Evolutionary conservation across 805 yeast species (phyloP).

Genomic region (Yamadazyma scolyti): DNA sequence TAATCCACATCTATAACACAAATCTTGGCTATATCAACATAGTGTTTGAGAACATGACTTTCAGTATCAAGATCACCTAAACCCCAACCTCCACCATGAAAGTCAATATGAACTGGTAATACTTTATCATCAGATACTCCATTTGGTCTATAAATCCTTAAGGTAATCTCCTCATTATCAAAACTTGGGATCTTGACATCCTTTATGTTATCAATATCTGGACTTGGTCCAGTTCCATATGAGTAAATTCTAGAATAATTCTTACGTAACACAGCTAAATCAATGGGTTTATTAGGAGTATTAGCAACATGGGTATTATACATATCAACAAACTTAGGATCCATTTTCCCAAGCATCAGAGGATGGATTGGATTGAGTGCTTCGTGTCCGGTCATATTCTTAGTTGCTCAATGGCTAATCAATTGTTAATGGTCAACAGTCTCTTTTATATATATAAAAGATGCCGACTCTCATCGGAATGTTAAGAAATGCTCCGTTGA

Average conservation of each 20-base stretch:
- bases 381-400: conserved; percentile 14
- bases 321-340: conserved; percentile 33
- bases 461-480: too few species aligned
- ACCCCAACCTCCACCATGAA: conserved; percentile 34
- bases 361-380: conserved; percentile 21
- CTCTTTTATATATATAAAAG: not conserved
- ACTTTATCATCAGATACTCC: conserved; percentile 13
- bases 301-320: conserved; percentile 23
- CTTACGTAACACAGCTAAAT: conserved; percentile 21
- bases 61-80: conserved; percentile 28
- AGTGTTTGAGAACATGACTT: conserved; percentile 21
- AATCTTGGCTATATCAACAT: conserved; percentile 16
- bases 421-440: not conserved
- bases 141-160: conserved; percentile 25
- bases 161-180: conserved; percentile 16
- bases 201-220: conserved; percentile 17
- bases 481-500: too few species aligned
- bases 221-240: conserved; percentile 28
- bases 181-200: conserved; percentile 25
- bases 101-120: conserved; percentile 27
- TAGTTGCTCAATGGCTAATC: too few species aligned
- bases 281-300: conserved; percentile 23
- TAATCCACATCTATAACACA: conserved; percentile 29
- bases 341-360: conserved; percentile 21
- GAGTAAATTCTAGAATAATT: conserved; percentile 35